Evolutionary conservation across 345 rosid genomes (phyloP), one percentile per base, ranked within the genome.

Genomic region (Citrus maxima): DNA sequence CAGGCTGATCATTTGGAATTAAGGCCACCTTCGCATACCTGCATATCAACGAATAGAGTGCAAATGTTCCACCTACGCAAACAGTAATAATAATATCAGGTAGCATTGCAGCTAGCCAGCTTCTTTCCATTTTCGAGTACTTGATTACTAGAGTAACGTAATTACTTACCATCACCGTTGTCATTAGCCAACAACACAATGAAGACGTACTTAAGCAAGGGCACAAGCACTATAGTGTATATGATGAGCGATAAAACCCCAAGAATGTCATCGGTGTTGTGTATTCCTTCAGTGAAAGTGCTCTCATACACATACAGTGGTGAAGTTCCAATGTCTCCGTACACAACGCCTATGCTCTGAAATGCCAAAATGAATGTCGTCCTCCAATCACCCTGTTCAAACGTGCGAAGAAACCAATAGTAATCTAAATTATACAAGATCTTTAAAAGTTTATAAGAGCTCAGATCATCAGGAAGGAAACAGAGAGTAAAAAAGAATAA

Each of bases 311-410:
- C 94, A 28, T 93, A 95, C 5, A 95, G 88, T 0, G 98, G 97
- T 0, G 98, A 92, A 5, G 98, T 93, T 56, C 95, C 95, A 0
- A 92, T 90, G 73, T 95, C 98, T 34, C 97, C 94, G 12, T 90
- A 93, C 14, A 90, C 88, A 14, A 92, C 84, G 71, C 97, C 95
- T 2, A 95, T 56, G 86, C 93, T 86, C 51, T 93, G 97, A 80
- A 92, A 91, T 24, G 93, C 93, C 76, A 93, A 80, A 49, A 86
- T 88, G 81, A 95, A 13, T 2, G 93, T 92, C 74, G 70, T 82
- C 56, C 46, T 30, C 98, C 94, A 95, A 42, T 79, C 75, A 19
- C 46, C 32, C 91, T 90, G 51, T 46, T 46, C 51, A 46, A 13
- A 13, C 51, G 3, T 13, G 5, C 16, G 18, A 46, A 42, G 51